phyloP scores from a whole-genome alignment of 2,329 filamentous ascomycete genomes.

The Paecilomyces sp. region DNA sequence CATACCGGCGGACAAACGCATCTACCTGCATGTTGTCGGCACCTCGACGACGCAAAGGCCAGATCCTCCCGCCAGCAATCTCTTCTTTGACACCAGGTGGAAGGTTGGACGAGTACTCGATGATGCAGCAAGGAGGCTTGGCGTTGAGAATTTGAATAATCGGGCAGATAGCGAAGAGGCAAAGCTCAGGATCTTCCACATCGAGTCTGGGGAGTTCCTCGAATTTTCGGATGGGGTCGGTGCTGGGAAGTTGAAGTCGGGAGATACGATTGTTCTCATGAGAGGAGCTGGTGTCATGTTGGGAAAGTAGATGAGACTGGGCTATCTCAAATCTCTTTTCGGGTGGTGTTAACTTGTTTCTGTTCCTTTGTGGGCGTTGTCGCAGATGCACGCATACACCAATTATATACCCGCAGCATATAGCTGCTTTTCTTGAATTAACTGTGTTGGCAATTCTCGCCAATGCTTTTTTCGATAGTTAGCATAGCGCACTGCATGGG shows the following conservation, averaged over 20 bases:
- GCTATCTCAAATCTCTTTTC: not conserved
- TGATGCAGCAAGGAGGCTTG: constrained; percentile 35
- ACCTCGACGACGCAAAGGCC: constrained; percentile 77
- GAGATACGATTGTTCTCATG: constrained; percentile 84
- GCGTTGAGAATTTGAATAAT: constrained; percentile 42
- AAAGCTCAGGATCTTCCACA: constrained; percentile 81
- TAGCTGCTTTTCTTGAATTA: not conserved
- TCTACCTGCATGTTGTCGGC: constrained; percentile 87
- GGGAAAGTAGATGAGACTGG: constrained; percentile 61
- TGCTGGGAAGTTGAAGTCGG: constrained; percentile 57
- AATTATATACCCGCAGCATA: not conserved
- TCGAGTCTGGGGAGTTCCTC: constrained; percentile 78
- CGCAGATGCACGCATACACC: not conserved
- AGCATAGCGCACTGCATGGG: not conserved
- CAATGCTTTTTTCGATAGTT: not conserved
- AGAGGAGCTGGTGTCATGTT: constrained; percentile 74
- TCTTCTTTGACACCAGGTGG: constrained; percentile 79
- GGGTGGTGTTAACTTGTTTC: not conserved
- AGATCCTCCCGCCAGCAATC: constrained; percentile 74
- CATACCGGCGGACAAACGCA: constrained; percentile 69
- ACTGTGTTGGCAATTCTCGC: not conserved
- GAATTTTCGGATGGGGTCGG: constrained; percentile 87
- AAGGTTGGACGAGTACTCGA: constrained; percentile 64
- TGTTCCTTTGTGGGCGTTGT: not conserved
- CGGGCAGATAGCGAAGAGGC: constrained; percentile 49